These are phyloP conservation scores for Vitis hybrid DNA, from an alignment of 177 flowering plant species.

Conservation along the genomic window DNA sequence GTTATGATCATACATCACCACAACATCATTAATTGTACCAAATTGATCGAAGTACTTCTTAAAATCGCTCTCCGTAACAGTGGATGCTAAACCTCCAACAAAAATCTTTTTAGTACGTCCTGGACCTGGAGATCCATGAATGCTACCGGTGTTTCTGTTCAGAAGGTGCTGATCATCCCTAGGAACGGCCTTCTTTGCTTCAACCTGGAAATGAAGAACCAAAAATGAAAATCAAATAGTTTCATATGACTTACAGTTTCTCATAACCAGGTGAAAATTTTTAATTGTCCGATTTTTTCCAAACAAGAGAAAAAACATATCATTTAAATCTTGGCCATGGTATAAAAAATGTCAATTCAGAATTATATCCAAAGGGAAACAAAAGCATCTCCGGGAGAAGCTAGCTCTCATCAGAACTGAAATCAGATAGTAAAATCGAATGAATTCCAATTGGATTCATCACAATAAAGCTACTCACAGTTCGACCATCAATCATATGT, in stretches of 20 bases:
- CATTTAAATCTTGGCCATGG: background rate
- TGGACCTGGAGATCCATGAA: slow-evolving; percentile 69
- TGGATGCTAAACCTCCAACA: slow-evolving; percentile 84
- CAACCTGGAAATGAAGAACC: slow-evolving; percentile 51
- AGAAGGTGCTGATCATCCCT: slow-evolving; percentile 73
- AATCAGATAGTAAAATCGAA: background rate
- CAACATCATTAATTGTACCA: slow-evolving; percentile 78
- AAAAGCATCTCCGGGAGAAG: background rate
- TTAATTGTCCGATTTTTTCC: background rate
- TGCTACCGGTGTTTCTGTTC: slow-evolving; percentile 41
- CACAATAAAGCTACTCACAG: slow-evolving; percentile 47
- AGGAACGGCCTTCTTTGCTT: slow-evolving; percentile 90
- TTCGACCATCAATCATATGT: slow-evolving; percentile 87
- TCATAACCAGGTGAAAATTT: background rate
- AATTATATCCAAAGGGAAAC: background rate
- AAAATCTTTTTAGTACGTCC: slow-evolving; percentile 78
- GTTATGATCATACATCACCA: slow-evolving; percentile 88
- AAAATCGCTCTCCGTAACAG: slow-evolving; percentile 75
- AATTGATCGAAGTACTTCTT: slow-evolving; percentile 79
- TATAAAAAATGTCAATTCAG: background rate
- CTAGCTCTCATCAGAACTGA: background rate
- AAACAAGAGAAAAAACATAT: background rate
- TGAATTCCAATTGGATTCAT: background rate
- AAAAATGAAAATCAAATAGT: slow-evolving; percentile 2
- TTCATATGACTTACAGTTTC: background rate